Evolutionary conservation across 306 rosid genomes (phyloP).

Genomic region (Cucurbita argyrosperma): DNA sequence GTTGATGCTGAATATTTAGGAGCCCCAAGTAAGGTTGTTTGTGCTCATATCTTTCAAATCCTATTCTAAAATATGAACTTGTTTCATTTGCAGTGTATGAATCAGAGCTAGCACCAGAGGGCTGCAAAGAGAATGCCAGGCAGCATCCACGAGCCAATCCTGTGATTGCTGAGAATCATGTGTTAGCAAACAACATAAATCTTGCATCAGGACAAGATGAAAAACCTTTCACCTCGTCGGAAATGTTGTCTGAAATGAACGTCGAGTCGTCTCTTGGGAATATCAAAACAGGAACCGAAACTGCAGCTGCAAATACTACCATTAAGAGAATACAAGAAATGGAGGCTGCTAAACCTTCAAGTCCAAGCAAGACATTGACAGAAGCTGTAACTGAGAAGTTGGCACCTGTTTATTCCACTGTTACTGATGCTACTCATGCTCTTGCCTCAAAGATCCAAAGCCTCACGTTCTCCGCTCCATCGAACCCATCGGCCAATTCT

Average conservation of each 20-base stretch:
- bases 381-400: conserved; percentile 23
- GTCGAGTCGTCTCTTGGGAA: background rate
- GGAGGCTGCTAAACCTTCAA: background rate
- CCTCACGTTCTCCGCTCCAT: conserved; percentile 9
- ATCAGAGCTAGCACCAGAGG: conserved; percentile 47
- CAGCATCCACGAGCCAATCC: conserved; percentile 35
- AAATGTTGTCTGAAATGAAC: background rate
- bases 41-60: background rate
- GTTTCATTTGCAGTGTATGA: conserved; percentile 43
- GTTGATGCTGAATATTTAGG: conserved; percentile 53
- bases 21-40: conserved; percentile 48
- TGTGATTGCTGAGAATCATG: conserved; percentile 32
- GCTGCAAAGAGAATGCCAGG: conserved; percentile 25
- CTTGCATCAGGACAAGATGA: conserved; percentile 13
- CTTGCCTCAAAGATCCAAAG: conserved; percentile 38
- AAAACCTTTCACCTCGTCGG: background rate
- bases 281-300: background rate
- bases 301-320: conserved; percentile 5
- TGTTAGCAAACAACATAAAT: conserved; percentile 18
- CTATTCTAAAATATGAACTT: background rate
- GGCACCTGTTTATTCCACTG: conserved; percentile 26
- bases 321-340: conserved; percentile 12
- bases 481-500: conserved; percentile 3
- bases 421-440: conserved; percentile 25
- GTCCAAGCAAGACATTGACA: conserved; percentile 13